Evolutionary conservation across 2,329 filamentous ascomycete species (phyloP).

Genomic region (Fusarium buxicola): DNA sequence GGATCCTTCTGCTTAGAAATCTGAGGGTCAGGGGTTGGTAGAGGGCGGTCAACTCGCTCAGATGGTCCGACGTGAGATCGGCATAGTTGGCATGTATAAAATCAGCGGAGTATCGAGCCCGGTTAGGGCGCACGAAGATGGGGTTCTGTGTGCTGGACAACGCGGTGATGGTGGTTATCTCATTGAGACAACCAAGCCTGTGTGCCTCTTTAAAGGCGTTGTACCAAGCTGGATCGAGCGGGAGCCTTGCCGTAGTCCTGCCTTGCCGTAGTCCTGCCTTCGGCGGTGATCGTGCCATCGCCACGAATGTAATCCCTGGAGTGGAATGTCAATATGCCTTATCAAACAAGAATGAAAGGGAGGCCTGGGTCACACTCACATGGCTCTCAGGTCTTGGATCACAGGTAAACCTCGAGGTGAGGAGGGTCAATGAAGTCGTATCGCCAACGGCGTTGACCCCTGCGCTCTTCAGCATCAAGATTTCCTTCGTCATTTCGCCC

Average conservation of each 20-base stretch:
- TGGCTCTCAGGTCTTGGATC: conserved; percentile 75
- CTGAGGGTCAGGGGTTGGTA: no score
- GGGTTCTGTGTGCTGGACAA: conserved; percentile 4
- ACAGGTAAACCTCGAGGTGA: conserved; percentile 91
- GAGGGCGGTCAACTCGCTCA: background rate
- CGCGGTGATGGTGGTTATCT: conserved; percentile 7
- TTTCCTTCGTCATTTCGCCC: conserved; percentile 89
- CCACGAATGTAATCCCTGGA: conserved; percentile 6
- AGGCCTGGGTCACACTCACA: background rate
- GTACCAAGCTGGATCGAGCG: conserved; percentile 5
- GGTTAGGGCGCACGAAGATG: background rate
- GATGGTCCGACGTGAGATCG: background rate
- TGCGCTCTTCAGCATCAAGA: conserved; percentile 98
- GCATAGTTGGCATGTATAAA: background rate
- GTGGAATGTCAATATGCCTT: background rate
- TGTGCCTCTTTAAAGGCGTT: conserved; percentile 6
- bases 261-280: background rate
- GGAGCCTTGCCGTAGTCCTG: conserved; percentile 8
- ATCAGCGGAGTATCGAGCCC: background rate
- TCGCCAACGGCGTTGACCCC: conserved; percentile 96
- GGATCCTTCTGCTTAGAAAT: background rate
- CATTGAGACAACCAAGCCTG: background rate
- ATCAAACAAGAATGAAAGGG: background rate
- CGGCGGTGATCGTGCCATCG: background rate
- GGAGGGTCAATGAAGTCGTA: conserved; percentile 99